Percentiles rank a stretch among this genome's conserved stretches.
Conservation (phyloP, 2,329 filamentous ascomycete species). For the Amphichorda felina region DNA sequence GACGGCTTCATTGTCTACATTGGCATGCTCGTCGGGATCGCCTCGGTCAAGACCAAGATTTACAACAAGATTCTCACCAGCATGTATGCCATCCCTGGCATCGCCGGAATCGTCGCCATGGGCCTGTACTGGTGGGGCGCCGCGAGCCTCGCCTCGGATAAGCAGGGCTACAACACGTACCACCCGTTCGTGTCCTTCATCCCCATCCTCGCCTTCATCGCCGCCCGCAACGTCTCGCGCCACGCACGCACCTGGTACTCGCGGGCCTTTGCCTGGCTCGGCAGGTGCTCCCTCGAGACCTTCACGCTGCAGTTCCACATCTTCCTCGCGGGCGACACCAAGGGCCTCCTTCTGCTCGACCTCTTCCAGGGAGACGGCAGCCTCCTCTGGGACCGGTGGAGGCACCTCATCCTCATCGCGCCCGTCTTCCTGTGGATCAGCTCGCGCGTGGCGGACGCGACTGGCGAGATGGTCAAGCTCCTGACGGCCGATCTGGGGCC, state of each 20-base stretch:
- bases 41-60: constrained; percentile 8
- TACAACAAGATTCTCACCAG: constrained; percentile 11
- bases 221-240: constrained; percentile 32
- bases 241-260: constrained; percentile 14
- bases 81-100: neutral
- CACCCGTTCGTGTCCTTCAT: constrained; percentile 42
- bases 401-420: constrained; percentile 11
- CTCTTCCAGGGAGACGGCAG: constrained; percentile 11
- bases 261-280: constrained; percentile 36
- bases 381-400: constrained; percentile 12
- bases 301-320: constrained; percentile 50
- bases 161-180: constrained; percentile 31
- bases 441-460: constrained; percentile 12
- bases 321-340: constrained; percentile 47
- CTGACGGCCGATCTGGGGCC: neutral
- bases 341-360: constrained; percentile 29
- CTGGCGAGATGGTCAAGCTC: constrained; percentile 10
- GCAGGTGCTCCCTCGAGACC: constrained; percentile 44
- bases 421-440: constrained; percentile 17
- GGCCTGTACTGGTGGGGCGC: constrained; percentile 15
- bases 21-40: constrained; percentile 30
- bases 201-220: constrained; percentile 38
- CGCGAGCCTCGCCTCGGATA: neutral
- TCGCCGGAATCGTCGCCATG: constrained; percentile 13
- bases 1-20: constrained; percentile 44